Evolutionary conservation across 169 alveolate species (phyloP).

Genomic region (Cryptosporidium sp.): DNA sequence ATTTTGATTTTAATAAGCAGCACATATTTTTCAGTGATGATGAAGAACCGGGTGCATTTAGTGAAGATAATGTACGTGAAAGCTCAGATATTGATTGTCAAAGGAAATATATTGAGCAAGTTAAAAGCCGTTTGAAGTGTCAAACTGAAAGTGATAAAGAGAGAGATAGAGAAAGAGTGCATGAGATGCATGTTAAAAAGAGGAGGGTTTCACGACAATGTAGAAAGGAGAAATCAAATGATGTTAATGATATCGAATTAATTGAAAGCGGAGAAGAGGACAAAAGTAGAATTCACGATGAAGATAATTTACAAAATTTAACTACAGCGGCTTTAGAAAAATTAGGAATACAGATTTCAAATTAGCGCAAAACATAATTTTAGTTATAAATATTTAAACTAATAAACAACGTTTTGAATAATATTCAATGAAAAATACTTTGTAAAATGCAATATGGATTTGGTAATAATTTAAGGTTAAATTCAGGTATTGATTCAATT

Average conservation of each 20-base stretch:
- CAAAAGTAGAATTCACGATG: background rate
- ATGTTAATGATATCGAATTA: background rate
- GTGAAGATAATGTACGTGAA: background rate
- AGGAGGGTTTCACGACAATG: constrained; percentile 13
- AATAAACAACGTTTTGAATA: background rate
- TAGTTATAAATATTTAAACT: background rate
- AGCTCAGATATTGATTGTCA: background rate
- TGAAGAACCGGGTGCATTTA: constrained; percentile 6
- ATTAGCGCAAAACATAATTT: constrained; percentile 44
- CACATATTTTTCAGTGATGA: constrained; percentile 67
- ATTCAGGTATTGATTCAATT: constrained; percentile 15
- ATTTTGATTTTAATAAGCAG: constrained; percentile 5
- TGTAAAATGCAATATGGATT: constrained; percentile 59
- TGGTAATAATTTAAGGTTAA: background rate
- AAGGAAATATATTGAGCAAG: background rate
- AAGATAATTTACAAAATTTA: constrained; percentile 34
- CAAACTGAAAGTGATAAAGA: constrained; percentile 46
- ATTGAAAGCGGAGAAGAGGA: background rate
- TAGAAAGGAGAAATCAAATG: background rate
- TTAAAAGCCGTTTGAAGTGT: constrained; percentile 12
- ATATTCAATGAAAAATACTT: background rate
- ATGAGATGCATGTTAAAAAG: constrained; percentile 40
- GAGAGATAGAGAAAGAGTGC: constrained; percentile 63
- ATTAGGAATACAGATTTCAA: constrained; percentile 24
- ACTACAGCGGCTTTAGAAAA: constrained; percentile 69